Evolutionary conservation across 306 rosid genomes (phyloP), one percentile per base, ranked within the genome.

Genomic region (Abrus pulchellus): DNA sequence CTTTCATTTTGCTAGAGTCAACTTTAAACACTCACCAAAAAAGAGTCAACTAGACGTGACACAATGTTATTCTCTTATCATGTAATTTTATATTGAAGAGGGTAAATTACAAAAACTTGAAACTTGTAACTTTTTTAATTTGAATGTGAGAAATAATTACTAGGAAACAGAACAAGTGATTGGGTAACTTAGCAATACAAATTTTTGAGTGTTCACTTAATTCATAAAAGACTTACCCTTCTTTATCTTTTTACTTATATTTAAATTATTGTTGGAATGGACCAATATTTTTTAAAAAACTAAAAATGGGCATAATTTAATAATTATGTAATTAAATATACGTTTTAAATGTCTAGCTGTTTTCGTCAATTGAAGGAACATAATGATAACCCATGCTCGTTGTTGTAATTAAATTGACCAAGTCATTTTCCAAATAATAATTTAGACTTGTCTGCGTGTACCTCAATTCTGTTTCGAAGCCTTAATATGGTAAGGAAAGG

Each of bases 401-500:
- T 52, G 44, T 44, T 1, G 52, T 48, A 56, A 33, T 40, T 76
- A 49, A 11, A 48, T 76, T 49, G 80, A 34, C 52, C 36, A 74
- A 14, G 77, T 75, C 81, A 30, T 75, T 82, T 56, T 75, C 72
- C 33, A 43, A 47, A 45, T 44, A 67, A 68, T 29, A 68, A 47
- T 32, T 75, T 64, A 14, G 82, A 70, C 41, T 43, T 52, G 0
- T 48, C 27, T 47, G 14, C 11, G 10, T n/a, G 27, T 47, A 47
- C 38, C 71, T 9, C 13, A 11, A 7, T 54, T 44, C 54, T 36
- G 45, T 76, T 69, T 65, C 29, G 28, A 47, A 40, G 47, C 50
- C 34, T 11, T 2, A 36, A 52, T 52, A 7, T 64, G 53, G 63
- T 75, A 6, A 29, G 41, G 47, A 13, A 14, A 55, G 28, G 29